phyloP scores from a whole-genome alignment of 2,329 filamentous ascomycete genomes.

The Aquanectria penicillioides region DNA sequence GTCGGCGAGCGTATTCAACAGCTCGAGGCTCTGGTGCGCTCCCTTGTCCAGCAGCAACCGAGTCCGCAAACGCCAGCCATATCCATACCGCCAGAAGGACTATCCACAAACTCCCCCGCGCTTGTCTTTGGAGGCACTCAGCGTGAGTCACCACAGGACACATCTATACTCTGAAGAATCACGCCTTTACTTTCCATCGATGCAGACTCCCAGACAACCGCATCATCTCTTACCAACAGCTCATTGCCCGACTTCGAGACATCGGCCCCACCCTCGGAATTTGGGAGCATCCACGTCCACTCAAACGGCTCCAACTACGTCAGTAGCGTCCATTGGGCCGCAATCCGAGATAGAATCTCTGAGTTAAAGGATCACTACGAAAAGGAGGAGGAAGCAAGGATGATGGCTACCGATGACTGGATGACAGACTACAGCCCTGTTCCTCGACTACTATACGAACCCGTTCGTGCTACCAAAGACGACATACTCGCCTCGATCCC shows the following conservation, averaged over 20 bases:
- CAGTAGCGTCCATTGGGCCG: constrained; percentile 51
- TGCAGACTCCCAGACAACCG: background rate
- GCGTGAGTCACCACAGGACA: background rate
- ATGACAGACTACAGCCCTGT: background rate
- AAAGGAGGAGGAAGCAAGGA: constrained; percentile 35
- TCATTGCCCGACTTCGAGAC: background rate
- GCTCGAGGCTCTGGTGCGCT: constrained; percentile 44
- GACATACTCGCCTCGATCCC: constrained; percentile 49
- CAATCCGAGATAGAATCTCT: constrained; percentile 52
- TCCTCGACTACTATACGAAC: constrained; percentile 47
- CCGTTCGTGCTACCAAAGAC: constrained; percentile 26
- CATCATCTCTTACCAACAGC: background rate
- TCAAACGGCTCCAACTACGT: constrained; percentile 46
- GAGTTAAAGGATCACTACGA: constrained; percentile 51
- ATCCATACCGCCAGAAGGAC: background rate
- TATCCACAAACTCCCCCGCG: too few relatives aligned
- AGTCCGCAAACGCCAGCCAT: background rate
- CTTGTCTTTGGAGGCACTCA: too few relatives aligned
- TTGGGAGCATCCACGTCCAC: constrained; percentile 43
- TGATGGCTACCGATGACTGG: background rate
- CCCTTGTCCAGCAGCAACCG: constrained; percentile 34
- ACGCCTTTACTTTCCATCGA: too few relatives aligned
- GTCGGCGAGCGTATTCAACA: background rate
- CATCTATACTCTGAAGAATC: too few relatives aligned
- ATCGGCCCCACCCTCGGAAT: constrained; percentile 34